phyloP scores from a whole-genome alignment of 2,329 filamentous ascomycete species.

The Aureobasidium sp. region DNA sequence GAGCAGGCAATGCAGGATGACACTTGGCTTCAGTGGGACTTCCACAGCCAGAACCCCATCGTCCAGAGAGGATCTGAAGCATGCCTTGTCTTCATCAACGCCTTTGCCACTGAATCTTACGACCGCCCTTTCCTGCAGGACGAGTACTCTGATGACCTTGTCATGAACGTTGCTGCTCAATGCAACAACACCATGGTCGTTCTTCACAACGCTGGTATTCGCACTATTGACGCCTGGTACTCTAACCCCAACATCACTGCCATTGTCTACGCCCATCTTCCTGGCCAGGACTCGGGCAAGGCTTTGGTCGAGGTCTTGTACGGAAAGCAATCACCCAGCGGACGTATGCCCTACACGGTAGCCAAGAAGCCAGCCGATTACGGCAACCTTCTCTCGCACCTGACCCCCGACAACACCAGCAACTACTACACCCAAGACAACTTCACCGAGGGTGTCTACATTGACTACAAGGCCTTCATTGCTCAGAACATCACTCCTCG shows the following conservation, averaged over 20 bases:
- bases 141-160: constrained; percentile 46
- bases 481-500: constrained; percentile 26
- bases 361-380: constrained; percentile 53
- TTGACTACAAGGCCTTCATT: constrained; percentile 32
- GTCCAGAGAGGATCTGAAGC: constrained; percentile 38
- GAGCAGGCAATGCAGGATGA: constrained; percentile 41
- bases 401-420: constrained; percentile 14
- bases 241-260: constrained; percentile 59
- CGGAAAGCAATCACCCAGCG: constrained; percentile 50
- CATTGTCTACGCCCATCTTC: constrained; percentile 57
- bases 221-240: constrained; percentile 55
- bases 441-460: constrained; percentile 32
- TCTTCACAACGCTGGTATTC: constrained; percentile 57
- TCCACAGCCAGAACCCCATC: constrained; percentile 41
- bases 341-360: constrained; percentile 56
- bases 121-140: constrained; percentile 34
- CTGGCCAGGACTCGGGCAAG: constrained; percentile 56
- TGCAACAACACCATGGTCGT: constrained; percentile 60
- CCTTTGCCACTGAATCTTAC: constrained; percentile 33
- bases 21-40: constrained; percentile 55
- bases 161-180: constrained; percentile 50
- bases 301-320: constrained; percentile 53
- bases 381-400: constrained; percentile 34
- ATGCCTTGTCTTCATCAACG: constrained; percentile 57
- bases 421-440: constrained; percentile 21